phyloP scores from a whole-genome alignment of 2,329 filamentous ascomycete genomes.

The Sporothrix phasma region DNA sequence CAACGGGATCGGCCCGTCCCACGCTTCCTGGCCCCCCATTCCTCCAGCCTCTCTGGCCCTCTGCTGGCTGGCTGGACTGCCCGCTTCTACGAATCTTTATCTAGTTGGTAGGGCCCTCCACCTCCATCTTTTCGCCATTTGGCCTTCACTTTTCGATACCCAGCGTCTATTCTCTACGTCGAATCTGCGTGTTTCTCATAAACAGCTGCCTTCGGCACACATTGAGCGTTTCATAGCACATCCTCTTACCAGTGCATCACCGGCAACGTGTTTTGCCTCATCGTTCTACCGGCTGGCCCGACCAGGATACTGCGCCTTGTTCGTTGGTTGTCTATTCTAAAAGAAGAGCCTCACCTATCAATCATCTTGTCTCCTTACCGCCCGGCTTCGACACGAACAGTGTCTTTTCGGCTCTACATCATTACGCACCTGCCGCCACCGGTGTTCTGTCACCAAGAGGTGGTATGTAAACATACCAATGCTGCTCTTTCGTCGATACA shows the following conservation, averaged over 20 bases:
- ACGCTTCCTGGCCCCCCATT: neutral
- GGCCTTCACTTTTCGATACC: neutral
- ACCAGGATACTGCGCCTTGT: conserved; percentile 4
- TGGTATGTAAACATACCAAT: neutral
- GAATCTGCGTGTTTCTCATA: neutral
- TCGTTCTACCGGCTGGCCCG: conserved; percentile 3
- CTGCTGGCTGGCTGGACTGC: too few species aligned
- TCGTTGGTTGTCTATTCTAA: neutral
- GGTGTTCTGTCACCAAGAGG: neutral
- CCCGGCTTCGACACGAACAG: too few species aligned
- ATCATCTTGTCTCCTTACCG: neutral
- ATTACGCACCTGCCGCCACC: too few species aligned
- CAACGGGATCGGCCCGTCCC: neutral
- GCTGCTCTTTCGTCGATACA: neutral
- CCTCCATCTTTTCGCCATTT: neutral
- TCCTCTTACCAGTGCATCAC: neutral
- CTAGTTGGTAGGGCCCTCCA: neutral
- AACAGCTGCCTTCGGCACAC: neutral
- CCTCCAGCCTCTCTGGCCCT: neutral
- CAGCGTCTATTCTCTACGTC: neutral
- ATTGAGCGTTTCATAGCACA: neutral
- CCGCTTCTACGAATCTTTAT: neutral
- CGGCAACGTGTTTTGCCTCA: neutral
- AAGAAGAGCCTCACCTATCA: neutral
- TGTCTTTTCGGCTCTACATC: too few species aligned